Base-by-base conservation (phyloP, 2,329 filamentous ascomycete species). In the Xylaria sp. region DNA sequence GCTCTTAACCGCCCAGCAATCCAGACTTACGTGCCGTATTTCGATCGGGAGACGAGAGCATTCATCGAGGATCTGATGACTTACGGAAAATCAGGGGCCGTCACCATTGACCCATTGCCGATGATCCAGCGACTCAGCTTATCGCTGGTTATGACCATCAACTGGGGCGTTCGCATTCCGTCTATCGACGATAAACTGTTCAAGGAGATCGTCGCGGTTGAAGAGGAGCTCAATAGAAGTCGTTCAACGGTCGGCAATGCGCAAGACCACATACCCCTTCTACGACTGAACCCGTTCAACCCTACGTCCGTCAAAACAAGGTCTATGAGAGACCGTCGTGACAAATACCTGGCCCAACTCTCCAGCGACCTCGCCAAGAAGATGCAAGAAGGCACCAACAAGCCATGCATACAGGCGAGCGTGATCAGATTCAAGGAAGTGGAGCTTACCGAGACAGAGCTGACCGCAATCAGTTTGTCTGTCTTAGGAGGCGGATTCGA, bases 401-500 rank as follows among this genome's bases (percentile, higher is more conserved):
- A 58, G n/a, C 82, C 81, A 0, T 83, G 81, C 61, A 81, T 82
- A 65, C 81, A 81, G 37, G 82, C 80, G 4, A 80, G 79, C 46
- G 71, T 77, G 12, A 76, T 77, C 56, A 76, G 80, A 57, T 76
- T 82, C 41, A 82, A 83, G 1, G 82, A 86, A 48, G 84, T 77
- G 3, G 77, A 79, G 69, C 74, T 85, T 0, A 83, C 79, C 44
- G 78, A 80, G 12, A 91, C 88, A 13, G 93, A 94, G 79, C 85
- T 94, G 59, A 93, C 92, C 80, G 92, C 91, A 2, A 93, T 96
- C 73, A 93, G 92, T 77, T 81, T 96, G 28, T 94, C 92, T 28
- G 94, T 95, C 88, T 91, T 95, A 0, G 92, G 90, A 1, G 93
- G 92, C 0, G 93, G 93, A 20, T 87, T 95, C 18, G 93, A 96